Base-by-base conservation (phyloP, 1,139 yeast genomes). In the Lodderomyces metapsilosis region DNA sequence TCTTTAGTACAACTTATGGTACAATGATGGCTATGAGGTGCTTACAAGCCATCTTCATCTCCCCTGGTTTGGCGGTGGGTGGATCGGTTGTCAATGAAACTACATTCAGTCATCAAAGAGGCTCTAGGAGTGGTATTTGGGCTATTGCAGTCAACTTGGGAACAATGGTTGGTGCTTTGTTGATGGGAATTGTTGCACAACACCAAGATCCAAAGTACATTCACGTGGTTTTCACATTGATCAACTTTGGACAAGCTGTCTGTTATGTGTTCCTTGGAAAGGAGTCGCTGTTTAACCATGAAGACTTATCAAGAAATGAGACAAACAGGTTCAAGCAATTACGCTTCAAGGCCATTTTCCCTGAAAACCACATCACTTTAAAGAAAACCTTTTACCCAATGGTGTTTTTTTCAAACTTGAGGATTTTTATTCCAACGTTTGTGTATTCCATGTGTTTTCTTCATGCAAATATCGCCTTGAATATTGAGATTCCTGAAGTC, bases 91-190 rank as follows among this genome's bases (percentile, higher is more conserved):
- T 54, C 3, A 35, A 43, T 30, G 57, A 54, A 34, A 38, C 52
- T 7, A 52, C 57, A 5, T 54, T 54, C 43, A 48, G 54, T 37
- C 54, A 54, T 37, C 58, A 55, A 39, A 38, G 58, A 39, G 58
- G 56, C 18, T 50, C 54, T 17, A 38, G 57, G 35, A 48, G 53
- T n/a, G 59, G 59, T 7, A 46, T 51, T 40, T 54, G 59, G 59
- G 52, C 51, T n/a, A 37, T 54, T 11, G 44, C 47, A 33, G 52
- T 53, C 6, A 53, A 52, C 18, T 44, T 54, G 23, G 59, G 59
- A 15, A 54, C 58, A 1, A 50, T 50, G 43, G 50, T 52, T 9
- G 59, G 58, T 2, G 58, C 59, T 2, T 44, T 54, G 30, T 44
- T 54, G 15, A 54, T 54, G 59, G 58, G 59, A 12, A 52, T 54